Evolutionary conservation across 768 basidiomycete species (phyloP), one percentile per base, ranked within the genome.

Genomic region (Porphyrellus cyaneotinctus): DNA sequence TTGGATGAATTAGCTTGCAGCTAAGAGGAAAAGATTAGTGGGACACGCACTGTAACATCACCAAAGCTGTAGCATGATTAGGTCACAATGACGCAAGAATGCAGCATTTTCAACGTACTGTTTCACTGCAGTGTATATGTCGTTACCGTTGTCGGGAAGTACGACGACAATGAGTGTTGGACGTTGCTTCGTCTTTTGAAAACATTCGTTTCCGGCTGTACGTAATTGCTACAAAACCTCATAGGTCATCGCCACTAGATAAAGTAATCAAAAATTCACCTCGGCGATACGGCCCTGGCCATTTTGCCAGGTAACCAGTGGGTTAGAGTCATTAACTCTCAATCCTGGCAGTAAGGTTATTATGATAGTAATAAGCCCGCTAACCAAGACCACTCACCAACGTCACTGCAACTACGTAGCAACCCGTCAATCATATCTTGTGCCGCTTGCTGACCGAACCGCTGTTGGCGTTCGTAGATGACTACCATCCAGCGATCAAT

Each of bases 81-180:
- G 54, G 57, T 12, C 50, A 26, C 47, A 20, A n/a, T 39, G 24
- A 39, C 17, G 28, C 5, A 51, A 38, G 28, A 43, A 36, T 17
- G 46, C n/a, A 24, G 18, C 18, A 2, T 23, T 47, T 28, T 43
- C 18, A 49, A 76, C 83, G 56, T 61, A 91, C 88, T 89, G 84
- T 70, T 91, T 91, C 23, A 91, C 79, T 18, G 82, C 80, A 2
- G 78, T 83, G 59, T 91, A 91, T 11, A 89, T 80, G 46, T 91
- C 87, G 37, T 85, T 83, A 1, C 83, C 85, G 2, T 79, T 80
- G 55, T 91, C 85, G 0, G 88, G 90, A 18, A 91, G 74, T 36
- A 91, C 66, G 24, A 83, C 78, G 1, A 91, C 80, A 22, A 89
- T 74, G 3, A 91, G 73, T 9, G 72, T 73, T 1, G 88, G 87